Percentiles rank a stretch among this genome's conserved stretches.
Conservation (phyloP, 257 asterid species). For the Fraxinus americana region DNA sequence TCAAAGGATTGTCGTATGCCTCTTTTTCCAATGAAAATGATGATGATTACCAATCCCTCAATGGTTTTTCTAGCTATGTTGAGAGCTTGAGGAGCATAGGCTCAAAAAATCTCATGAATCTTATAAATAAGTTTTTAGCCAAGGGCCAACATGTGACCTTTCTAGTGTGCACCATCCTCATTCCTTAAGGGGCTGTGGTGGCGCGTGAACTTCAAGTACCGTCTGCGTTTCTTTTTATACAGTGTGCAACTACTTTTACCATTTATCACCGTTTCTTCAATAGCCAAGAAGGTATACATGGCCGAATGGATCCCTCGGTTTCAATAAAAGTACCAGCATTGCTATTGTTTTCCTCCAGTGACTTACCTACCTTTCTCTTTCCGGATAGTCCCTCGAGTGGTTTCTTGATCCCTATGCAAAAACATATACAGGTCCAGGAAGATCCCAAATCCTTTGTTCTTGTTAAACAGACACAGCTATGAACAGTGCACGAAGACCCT, state of each 20-base stretch:
- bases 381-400: too few relatives aligned
- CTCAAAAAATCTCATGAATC: slow-evolving; percentile 18
- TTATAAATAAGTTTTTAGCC: slow-evolving; percentile 16
- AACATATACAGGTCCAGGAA: too few relatives aligned
- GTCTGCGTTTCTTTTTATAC: slow-evolving; percentile 51
- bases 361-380: too few relatives aligned
- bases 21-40: slow-evolving; percentile 49
- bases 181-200: slow-evolving; percentile 54
- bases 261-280: slow-evolving; percentile 43
- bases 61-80: not conserved
- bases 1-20: slow-evolving; percentile 30
- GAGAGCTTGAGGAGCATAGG: slow-evolving; percentile 22
- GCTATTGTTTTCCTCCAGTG: too few relatives aligned
- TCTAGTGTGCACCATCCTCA: slow-evolving; percentile 42
- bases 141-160: slow-evolving; percentile 40
- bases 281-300: not conserved
- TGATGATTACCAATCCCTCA: not conserved
- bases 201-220: slow-evolving; percentile 48
- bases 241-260: slow-evolving; percentile 51
- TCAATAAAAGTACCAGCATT: too few relatives aligned
- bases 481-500: too few relatives aligned
- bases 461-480: too few relatives aligned
- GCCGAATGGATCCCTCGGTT: too few relatives aligned
- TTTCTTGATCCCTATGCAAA: too few relatives aligned
- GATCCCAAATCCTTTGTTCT: too few relatives aligned